These are phyloP conservation scores for Nigrograna mackinnonii DNA, from an alignment of 2,329 filamentous ascomycete species.

Conservation along the genomic window DNA sequence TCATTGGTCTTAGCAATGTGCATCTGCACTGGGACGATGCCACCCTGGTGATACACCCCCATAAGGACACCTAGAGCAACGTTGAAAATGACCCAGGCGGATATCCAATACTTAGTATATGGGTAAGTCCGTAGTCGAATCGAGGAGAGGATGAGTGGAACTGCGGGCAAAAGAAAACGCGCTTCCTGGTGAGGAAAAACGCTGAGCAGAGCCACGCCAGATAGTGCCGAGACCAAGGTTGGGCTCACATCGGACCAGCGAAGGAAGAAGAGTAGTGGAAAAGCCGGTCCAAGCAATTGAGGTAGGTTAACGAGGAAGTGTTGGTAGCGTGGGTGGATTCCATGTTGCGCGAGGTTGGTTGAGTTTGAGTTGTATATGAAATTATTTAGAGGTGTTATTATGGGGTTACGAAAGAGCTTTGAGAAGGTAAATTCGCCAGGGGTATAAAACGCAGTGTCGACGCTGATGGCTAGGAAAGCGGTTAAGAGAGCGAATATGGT, in stretches of 20 bases:
- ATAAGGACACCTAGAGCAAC: conserved; percentile 69
- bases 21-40: conserved; percentile 74
- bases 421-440: conserved; percentile 65
- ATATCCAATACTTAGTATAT: conserved; percentile 53
- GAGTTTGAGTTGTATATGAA: conserved; percentile 54
- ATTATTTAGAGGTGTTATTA: conserved; percentile 59
- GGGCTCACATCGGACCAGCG: conserved; percentile 54
- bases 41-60: conserved; percentile 82
- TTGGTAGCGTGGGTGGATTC: conserved; percentile 57
- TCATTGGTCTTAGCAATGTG: conserved; percentile 71
- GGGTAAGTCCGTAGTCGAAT: conserved; percentile 66
- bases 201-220: conserved; percentile 71
- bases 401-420: conserved; percentile 60
- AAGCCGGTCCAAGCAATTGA: conserved; percentile 56
- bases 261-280: conserved; percentile 53
- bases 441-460: conserved; percentile 84
- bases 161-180: conserved; percentile 74
- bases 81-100: conserved; percentile 72
- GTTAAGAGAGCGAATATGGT: conserved; percentile 68
- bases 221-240: conserved; percentile 73
- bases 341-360: conserved; percentile 56
- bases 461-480: conserved; percentile 71
- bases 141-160: conserved; percentile 77
- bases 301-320: conserved; percentile 56
- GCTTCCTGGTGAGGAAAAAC: conserved; percentile 80